Evolutionary conservation across 768 basidiomycete genomes (phyloP), one percentile per base, ranked within the genome.

Genomic region (Cyathus striatus): DNA sequence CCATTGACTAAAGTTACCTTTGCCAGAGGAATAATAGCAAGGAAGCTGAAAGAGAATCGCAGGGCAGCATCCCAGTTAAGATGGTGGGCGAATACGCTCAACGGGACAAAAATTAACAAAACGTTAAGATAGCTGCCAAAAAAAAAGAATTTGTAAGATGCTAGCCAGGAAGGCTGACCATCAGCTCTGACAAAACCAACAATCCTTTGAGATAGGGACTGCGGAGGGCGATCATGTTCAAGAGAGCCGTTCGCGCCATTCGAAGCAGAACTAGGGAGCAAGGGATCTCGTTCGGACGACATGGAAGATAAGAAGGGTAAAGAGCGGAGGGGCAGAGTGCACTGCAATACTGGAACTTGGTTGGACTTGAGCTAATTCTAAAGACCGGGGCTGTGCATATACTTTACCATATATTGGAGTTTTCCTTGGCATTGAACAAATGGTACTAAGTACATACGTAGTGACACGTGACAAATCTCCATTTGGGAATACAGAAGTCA

Each of bases 1-100:
- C 21, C 22, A 23, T 16, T 21, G 30, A 49, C 23, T 35, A 9
- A 9, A 50, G 70, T 40, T 52, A 89, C 90, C 71, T 86, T 86
- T 21, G 91, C 93, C 22, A 96, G 74, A 21, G 93, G 93, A 42
- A 93, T 69, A 52, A 93, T 90, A 9, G 90, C 86, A 33, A 90
- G 51, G 58, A 92, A 91, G 49, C 81, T 83, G 60, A 87, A 86
- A 5, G 61, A 61, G 51, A 90, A 90, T 10, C 83, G 77, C n/a
- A 82, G 62, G 14, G 76, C 80, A 23, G 81, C 82, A 70, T 90
- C 89, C 86, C 86, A 90, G 53, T 78, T 54, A 14, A 78, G 57
- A 51, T 77, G 69, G 61, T 89, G 79, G 18, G 87, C 70, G 7
- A 81, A 46, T 34, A 80, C 61, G 50, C 79, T 79, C 49, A 94